These are phyloP conservation scores for Penicillium diatomitis DNA, from an alignment of 495 filamentous ascomycete genomes.

Conservation along the genomic window DNA sequence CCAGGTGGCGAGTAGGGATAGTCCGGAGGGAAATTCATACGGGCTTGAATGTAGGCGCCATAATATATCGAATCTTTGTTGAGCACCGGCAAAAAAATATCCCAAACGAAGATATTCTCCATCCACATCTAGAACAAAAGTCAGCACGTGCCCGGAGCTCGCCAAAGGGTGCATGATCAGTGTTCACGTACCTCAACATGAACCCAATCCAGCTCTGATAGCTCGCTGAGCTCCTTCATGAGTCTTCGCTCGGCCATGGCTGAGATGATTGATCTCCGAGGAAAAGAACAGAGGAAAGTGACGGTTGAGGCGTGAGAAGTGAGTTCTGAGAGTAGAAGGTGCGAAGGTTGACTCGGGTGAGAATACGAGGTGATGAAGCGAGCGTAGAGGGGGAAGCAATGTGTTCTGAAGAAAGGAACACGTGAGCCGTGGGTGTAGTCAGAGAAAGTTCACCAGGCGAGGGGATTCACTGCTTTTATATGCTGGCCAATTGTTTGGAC, in stretches of 20 bases:
- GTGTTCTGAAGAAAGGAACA: neutral
- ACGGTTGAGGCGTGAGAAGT: too few species aligned
- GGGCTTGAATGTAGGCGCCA: constrained; percentile 83
- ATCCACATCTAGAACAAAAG: constrained; percentile 43
- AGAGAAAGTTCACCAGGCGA: neutral
- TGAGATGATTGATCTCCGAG: neutral
- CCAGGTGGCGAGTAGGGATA: constrained; percentile 86
- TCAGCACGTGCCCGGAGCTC: too few species aligned
- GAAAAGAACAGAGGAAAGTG: neutral
- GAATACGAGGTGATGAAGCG: too few species aligned
- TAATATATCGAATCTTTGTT: constrained; percentile 88
- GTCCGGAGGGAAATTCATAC: constrained; percentile 78
- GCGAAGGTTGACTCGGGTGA: too few species aligned
- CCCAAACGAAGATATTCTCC: constrained; percentile 77
- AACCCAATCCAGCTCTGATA: constrained; percentile 86
- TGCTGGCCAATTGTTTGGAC: too few species aligned
- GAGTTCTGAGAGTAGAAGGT: neutral
- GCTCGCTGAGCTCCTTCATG: constrained; percentile 78
- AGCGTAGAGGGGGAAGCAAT: too few species aligned
- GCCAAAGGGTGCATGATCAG: too few species aligned
- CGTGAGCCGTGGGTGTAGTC: neutral
- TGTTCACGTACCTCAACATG: constrained; percentile 61
- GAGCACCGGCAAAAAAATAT: constrained; percentile 78
- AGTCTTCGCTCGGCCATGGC: constrained; percentile 68
- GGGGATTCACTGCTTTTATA: too few species aligned